Base-by-base conservation (phyloP, 1,284 basidiomycete genomes). In the Cryptococcus sp. region DNA sequence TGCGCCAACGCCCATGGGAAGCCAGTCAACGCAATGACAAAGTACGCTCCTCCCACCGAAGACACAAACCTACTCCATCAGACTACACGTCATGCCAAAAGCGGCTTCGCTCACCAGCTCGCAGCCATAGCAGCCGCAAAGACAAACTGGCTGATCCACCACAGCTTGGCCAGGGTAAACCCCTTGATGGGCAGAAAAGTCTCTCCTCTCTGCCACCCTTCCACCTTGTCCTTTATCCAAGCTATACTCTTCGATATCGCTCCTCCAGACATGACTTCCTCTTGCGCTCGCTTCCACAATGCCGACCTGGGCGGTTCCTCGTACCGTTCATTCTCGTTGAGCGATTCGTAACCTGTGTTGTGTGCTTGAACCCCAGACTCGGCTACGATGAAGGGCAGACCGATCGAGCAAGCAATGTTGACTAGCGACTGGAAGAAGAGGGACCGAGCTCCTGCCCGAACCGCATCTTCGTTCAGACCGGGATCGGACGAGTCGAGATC, bases 401-500 rank as follows among this genome's bases (percentile, higher is more conserved):
- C 58, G 43, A 90, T 68, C 48, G 87, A 91, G 11, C 82, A 76
- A 9, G 76, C 56, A 11, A 97, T 78, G 3, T 85, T 79, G 10
- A 93, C 72, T 11, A 90, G 43, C 0, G 90, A 78, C 41, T 84
- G 84, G 60, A 80, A 83, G 65, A 95, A 84, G 44, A 95, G 75
- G 0, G 92, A 88, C 18, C 85, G 80, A 1, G 89, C 84, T 18
- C 91, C 93, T 2, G 86, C 78, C 3, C 91, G 82, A 0, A 86
- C 88, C 1, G 86, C 84, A 61, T 86, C 82, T 10, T 76, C 77
- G 36, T 84, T 80, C 23, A 81, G 58, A 1, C 59, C 55, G 32
- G 73, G 72, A 47, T 64, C 63, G 50, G 66, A 63, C 10, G 58
- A 52, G 28, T 58, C 59, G 19, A 57, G 46, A 18, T 60, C 56